Evolutionary conservation across 257 asterid genomes (phyloP).

Genomic region (Fraxinus anomala): DNA sequence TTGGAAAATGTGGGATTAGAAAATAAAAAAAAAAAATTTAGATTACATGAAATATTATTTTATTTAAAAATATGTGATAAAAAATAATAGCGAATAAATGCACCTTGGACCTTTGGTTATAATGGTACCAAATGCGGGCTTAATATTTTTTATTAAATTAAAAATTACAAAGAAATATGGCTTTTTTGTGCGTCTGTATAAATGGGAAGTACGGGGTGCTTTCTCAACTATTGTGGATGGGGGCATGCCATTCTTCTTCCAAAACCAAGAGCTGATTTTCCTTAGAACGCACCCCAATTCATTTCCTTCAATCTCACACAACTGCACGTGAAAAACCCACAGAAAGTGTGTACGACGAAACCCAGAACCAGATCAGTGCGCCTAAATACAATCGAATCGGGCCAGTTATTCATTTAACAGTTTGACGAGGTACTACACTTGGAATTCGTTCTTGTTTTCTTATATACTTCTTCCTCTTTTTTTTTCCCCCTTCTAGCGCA

Average conservation of each 20-base stretch:
- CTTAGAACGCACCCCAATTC: constrained; percentile 28
- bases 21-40: too few relatives aligned
- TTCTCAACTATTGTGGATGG: too few relatives aligned
- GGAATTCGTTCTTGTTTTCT: background rate
- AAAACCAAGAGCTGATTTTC: constrained; percentile 16
- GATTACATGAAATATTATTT: too few relatives aligned
- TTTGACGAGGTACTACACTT: constrained; percentile 16
- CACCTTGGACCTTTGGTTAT: too few relatives aligned
- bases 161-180: too few relatives aligned
- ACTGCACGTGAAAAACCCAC: constrained; percentile 11
- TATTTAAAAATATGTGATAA: too few relatives aligned
- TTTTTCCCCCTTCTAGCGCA: background rate
- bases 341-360: background rate
- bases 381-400: background rate
- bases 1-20: too few relatives aligned
- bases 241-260: background rate
- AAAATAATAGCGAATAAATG: too few relatives aligned
- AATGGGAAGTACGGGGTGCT: too few relatives aligned
- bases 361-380: background rate
- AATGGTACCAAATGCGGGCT: too few relatives aligned
- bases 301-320: constrained; percentile 35
- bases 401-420: background rate
- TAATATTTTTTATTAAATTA: too few relatives aligned
- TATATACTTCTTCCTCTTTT: background rate
- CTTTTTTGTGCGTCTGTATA: too few relatives aligned